These are phyloP conservation scores for Tetrahymena borealis DNA, from an alignment of 73 alveolate genomes.

Conservation along the genomic window DNA sequence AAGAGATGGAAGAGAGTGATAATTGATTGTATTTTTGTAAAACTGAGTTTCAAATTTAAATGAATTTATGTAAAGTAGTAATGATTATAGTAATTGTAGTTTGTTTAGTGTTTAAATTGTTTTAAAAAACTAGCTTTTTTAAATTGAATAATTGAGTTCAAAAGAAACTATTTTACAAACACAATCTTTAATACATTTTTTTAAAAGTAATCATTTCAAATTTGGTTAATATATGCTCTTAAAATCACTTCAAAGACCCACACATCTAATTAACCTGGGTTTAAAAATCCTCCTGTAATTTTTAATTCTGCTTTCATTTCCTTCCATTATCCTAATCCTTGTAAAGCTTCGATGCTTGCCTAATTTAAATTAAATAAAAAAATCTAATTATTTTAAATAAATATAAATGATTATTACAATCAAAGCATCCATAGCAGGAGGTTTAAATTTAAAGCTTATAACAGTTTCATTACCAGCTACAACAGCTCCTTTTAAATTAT, in stretches of 20 bases:
- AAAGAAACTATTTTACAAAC: too few species aligned
- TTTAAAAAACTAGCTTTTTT: too few species aligned
- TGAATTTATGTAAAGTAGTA: too few species aligned
- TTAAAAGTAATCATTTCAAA: too few species aligned
- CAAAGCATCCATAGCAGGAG: slow-evolving; percentile 87
- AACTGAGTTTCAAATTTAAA: too few species aligned
- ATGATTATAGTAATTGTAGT: too few species aligned
- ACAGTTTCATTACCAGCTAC: slow-evolving; percentile 79
- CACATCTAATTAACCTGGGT: slow-evolving; percentile 80
- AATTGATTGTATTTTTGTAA: too few species aligned
- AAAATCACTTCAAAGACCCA: slow-evolving; percentile 71
- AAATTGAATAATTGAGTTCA: too few species aligned
- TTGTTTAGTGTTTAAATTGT: too few species aligned
- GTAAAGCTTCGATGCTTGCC: slow-evolving; percentile 50
- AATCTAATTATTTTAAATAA: background rate
- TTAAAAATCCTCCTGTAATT: slow-evolving; percentile 88
- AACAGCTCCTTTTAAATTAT: slow-evolving; percentile 78
- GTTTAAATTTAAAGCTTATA: slow-evolving; percentile 84
- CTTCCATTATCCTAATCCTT: slow-evolving; percentile 94
- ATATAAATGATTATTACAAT: slow-evolving; percentile 50
- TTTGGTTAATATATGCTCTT: slow-evolving; percentile 91
- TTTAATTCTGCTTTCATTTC: slow-evolving; percentile 86
- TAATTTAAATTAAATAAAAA: background rate
- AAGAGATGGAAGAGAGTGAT: too few species aligned
- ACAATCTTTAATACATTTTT: too few species aligned